These are phyloP conservation scores for Nannochloropsis salina DNA, from an alignment of 108 stramenopile genomes.

Conservation along the genomic window DNA sequence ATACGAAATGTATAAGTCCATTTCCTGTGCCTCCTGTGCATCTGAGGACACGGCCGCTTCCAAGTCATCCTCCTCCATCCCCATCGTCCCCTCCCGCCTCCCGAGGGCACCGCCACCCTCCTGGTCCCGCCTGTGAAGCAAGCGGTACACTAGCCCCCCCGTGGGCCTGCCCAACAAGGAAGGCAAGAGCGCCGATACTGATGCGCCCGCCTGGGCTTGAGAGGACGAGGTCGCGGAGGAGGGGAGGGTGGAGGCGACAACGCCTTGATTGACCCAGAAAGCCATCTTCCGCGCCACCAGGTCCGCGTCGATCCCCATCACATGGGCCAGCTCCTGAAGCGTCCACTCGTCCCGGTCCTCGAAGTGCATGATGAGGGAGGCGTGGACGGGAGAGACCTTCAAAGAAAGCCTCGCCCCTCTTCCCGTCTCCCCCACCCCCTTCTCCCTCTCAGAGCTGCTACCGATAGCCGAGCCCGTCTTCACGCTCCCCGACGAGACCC, in stretches of 20 bases:
- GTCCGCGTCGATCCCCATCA: slow-evolving; percentile 18
- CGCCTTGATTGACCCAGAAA: slow-evolving; percentile 41
- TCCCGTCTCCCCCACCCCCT: neutral
- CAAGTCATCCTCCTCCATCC: slow-evolving; percentile 30
- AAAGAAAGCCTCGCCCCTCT: slow-evolving; percentile 44
- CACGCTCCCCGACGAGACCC: too few relatives aligned
- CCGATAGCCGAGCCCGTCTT: too few relatives aligned
- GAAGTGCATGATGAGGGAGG: slow-evolving; percentile 83
- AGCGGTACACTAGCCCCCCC: neutral
- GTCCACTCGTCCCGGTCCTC: slow-evolving; percentile 50
- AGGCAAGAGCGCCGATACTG: neutral
- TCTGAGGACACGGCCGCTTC: slow-evolving; percentile 40
- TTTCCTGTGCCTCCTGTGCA: slow-evolving; percentile 33
- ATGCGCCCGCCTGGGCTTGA: neutral
- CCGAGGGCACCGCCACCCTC: neutral
- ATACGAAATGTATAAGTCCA: slow-evolving; percentile 29
- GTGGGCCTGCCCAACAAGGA: neutral
- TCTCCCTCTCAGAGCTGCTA: neutral
- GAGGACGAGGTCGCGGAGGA: neutral
- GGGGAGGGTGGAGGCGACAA: neutral
- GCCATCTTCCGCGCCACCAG: slow-evolving; percentile 36
- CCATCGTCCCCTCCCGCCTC: neutral
- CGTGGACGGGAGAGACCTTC: slow-evolving; percentile 72
- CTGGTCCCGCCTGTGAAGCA: neutral
- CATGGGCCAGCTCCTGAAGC: slow-evolving; percentile 24